Conservation (phyloP, 2,329 filamentous ascomycete species). For the Cucurbitaria berberidis region DNA sequence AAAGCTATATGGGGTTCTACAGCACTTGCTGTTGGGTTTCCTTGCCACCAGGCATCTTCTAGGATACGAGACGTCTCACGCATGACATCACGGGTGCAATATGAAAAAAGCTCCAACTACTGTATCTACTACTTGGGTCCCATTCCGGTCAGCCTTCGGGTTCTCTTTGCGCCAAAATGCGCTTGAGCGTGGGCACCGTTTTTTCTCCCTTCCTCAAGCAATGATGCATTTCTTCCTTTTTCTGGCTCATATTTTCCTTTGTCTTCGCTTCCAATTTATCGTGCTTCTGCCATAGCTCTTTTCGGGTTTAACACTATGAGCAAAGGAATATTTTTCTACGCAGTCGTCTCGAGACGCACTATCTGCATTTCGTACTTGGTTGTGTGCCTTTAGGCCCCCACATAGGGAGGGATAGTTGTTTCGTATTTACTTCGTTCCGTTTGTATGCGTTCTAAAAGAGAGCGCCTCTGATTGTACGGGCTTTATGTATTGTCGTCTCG, state of each 20-base stretch:
- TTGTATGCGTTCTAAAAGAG: neutral
- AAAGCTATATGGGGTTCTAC: conserved; percentile 24
- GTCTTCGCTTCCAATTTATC: conserved; percentile 7
- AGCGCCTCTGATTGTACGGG: neutral
- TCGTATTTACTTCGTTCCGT: conserved; percentile 3
- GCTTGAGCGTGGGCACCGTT: conserved; percentile 1
- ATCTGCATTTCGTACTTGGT: neutral
- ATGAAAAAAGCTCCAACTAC: conserved; percentile 21
- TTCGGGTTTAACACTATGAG: too few species aligned
- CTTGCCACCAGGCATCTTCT: conserved; percentile 16
- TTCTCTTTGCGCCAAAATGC: conserved; percentile 13
- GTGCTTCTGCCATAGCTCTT: too few species aligned
- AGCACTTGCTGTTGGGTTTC: conserved; percentile 17
- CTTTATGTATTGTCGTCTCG: too few species aligned
- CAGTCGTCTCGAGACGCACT: neutral
- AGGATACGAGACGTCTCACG: conserved; percentile 25
- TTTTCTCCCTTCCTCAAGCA: conserved; percentile 5
- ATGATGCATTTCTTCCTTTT: conserved; percentile 4
- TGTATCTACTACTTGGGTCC: conserved; percentile 22
- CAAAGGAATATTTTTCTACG: too few species aligned
- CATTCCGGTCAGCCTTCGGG: conserved; percentile 26
- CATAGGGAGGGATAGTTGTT: conserved; percentile 7
- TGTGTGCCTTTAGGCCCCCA: neutral
- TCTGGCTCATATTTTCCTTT: neutral
- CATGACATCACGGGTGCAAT: conserved; percentile 31